Evolutionary conservation across 208 protist genomes (phyloP), one percentile per base, ranked within the genome.

Genomic region (Leishmania martiniquensis): DNA sequence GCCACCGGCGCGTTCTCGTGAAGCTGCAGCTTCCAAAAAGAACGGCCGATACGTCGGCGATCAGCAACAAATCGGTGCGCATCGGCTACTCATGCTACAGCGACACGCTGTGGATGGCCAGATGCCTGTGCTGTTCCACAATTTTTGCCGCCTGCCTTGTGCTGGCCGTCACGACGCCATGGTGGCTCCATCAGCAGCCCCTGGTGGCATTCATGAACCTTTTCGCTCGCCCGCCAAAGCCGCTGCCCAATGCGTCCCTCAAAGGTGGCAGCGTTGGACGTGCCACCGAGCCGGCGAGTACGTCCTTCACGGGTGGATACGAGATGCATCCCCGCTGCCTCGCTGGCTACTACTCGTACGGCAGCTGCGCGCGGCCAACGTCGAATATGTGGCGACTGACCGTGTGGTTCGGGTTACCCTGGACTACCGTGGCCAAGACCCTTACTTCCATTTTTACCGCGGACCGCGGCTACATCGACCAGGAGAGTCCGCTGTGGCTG

Each of bases 61-160:
- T 59, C 60, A 6, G 4, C 6, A 42, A 84, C 66, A 57, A 34
- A n/a, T 84, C 55, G 47, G 45, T 80, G 4, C 78, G 70, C 32
- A 67, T 90, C 1, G 89, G 87, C 34, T 89, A 89, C 76, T 93
- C 89, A 15, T 84, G 66, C 76, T 93, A 89, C 78, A 45, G n/a
- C 5, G 89, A 93, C 71, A 84, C 77, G 42, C 32, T 84, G 32
- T 54, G 72, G 54, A 76, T 84, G 66, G 73, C 84, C 45, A 25
- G 60, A 51, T 80, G 72, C 32, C 57, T 88, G 54, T 68, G 81
- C 78, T 77, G 54, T 62, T 63, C 82, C 10, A 77, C 80, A 2
- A 1, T 68, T 22, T 25, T 12, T n/a, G 55, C 68, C 25, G 70
- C 88, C 10, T 17, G 42, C 34, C 47, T 80, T 25, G 70, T 87